Base-by-base conservation (phyloP, 2,329 filamentous ascomycete genomes). In the Trichoderma sp. region DNA sequence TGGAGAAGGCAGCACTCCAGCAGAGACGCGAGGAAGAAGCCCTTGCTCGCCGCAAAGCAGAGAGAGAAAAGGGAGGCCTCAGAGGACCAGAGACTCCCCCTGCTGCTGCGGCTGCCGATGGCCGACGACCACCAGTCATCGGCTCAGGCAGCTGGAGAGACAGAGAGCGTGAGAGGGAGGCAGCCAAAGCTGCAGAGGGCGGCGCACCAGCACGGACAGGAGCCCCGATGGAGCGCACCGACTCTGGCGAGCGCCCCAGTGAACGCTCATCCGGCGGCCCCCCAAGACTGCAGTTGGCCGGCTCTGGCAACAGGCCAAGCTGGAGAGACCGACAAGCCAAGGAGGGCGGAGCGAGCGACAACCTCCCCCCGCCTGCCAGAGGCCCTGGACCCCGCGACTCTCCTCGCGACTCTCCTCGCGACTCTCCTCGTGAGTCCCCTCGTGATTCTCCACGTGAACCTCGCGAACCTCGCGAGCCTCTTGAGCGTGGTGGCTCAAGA, bases 11-110 rank as follows among this genome's bases (percentile, higher is more conserved):
- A 62, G 89, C 89, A 13, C 83, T 89, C 76, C 95, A 98, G 83
- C 90, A 89, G 76, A 89, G 94, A 79, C 91, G 93, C 80, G 95
- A 97, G 81, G 94, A 96, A 77, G 95, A 97, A 81, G 95, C 94
- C 17, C 90, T 95, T 82, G 92, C 92, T 75, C 90, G 92, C 76
- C 89, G 88, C 81, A 89, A 87, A 78, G 91, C 87, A 72, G 89
- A 89, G 81, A 93, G 89, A 82, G 88, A 88, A 77, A 84, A 83
- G 76, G 80, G 61, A 32, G 23, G 72, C 20, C 67, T 73, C 74
- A 85, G 73, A 75, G 75, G 34, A 47, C 43, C 59, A 76, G 77
- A 66, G 78, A 76, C 63, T 39, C 47, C 68, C 36, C 32, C 68
- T 39, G 57, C n/a, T n/a, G 61, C 62, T 28, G 50, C 20, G 1